These are phyloP conservation scores for Eucalyptus microcorys DNA, from an alignment of 345 rosid species.

Conservation along the genomic window DNA sequence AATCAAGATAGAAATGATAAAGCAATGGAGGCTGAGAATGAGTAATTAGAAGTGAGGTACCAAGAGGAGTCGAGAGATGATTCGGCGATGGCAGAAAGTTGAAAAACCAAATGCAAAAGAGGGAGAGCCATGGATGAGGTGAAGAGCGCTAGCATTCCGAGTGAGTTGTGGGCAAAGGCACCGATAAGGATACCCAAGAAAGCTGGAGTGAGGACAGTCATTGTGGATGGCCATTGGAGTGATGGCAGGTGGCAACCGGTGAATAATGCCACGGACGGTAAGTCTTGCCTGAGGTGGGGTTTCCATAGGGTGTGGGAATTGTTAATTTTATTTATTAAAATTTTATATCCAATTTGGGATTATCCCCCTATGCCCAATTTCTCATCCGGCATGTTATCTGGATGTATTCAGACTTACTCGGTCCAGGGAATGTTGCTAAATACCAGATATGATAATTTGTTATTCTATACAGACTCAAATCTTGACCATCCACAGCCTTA, in stretches of 20 bases:
- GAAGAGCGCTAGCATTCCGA: neutral
- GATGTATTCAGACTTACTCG: neutral
- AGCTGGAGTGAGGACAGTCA: neutral
- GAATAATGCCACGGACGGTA: rapidly evolving
- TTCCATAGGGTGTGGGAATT: neutral
- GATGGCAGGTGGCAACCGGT: rapidly evolving
- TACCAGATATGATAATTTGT: neutral
- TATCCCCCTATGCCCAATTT: too few relatives aligned
- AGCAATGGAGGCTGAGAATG: neutral
- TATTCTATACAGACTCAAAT: too few relatives aligned
- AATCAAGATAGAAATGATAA: neutral
- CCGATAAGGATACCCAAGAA: rapidly evolving
- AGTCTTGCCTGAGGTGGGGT: neutral
- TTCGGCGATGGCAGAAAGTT: neutral
- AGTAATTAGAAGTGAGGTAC: neutral
- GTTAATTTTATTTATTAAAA: rapidly evolving
- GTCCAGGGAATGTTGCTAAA: rapidly evolving
- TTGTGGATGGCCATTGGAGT: too few relatives aligned
- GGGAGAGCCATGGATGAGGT: neutral
- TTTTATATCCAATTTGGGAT: too few relatives aligned
- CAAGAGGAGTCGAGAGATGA: neutral
- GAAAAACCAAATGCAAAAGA: neutral
- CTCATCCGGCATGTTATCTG: neutral
- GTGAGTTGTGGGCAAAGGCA: neutral
- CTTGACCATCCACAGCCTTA: neutral